Conservation (phyloP, 768 basidiomycete species). For the Russula earlei region DNA sequence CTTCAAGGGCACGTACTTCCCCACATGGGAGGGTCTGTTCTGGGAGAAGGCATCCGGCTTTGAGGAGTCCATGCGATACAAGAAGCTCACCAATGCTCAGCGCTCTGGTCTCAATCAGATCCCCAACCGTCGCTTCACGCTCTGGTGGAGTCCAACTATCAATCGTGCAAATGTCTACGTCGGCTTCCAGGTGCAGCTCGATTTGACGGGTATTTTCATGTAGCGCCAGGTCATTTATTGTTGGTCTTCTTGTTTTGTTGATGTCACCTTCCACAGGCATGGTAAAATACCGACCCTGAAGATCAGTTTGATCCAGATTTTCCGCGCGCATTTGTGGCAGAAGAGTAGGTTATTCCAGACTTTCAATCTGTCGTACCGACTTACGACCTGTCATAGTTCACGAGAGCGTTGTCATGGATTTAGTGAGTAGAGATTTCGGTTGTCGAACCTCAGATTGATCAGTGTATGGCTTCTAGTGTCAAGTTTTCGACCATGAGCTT, state of each 20-base stretch:
- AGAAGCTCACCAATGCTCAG: constrained; percentile 96
- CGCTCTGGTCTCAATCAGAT: constrained; percentile 97
- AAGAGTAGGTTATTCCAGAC: constrained; percentile 53
- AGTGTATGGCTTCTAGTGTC: constrained; percentile 46
- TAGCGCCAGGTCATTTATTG: constrained; percentile 24
- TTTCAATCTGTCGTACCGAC: constrained; percentile 18
- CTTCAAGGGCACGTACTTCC: constrained; percentile 97
- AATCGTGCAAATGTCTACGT: constrained; percentile 99
- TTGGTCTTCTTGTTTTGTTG: neutral
- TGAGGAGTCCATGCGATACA: constrained; percentile 93
- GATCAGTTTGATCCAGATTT: constrained; percentile 98
- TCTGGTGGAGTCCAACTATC: constrained; percentile 99
- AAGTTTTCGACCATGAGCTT: constrained; percentile 98
- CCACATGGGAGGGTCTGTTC: constrained; percentile 96
- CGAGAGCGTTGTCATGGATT: constrained; percentile 88
- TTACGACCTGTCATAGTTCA: constrained; percentile 44
- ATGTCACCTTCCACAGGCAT: constrained; percentile 46
- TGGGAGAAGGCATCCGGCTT: constrained; percentile 98
- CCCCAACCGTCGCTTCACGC: constrained; percentile 96
- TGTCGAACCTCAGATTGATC: neutral
- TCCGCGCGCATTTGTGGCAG: constrained; percentile 99
- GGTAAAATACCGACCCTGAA: constrained; percentile 97
- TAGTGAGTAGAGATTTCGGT: constrained; percentile 34
- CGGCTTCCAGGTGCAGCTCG: constrained; percentile 99
- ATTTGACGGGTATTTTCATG: constrained; percentile 96